Conservation (phyloP, 305 asterid genomes). For the Fraxinus greggii region DNA sequence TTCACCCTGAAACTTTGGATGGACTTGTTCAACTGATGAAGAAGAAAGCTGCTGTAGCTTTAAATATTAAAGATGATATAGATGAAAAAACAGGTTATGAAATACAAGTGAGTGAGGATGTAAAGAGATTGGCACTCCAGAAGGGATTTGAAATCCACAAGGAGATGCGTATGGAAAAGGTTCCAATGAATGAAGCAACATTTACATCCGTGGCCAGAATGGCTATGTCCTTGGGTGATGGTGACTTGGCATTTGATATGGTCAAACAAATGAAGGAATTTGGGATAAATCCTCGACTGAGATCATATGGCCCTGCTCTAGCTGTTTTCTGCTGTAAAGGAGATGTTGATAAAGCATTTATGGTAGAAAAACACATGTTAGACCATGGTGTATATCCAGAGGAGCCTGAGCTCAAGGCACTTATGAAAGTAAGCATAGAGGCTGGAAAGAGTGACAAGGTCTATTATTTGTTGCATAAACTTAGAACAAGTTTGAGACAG, state of each 20-base stretch:
- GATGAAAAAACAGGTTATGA: slow-evolving; percentile 25
- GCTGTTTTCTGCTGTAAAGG: slow-evolving; percentile 59
- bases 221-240: slow-evolving; percentile 77
- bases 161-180: slow-evolving; percentile 49
- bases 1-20: slow-evolving; percentile 38
- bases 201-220: slow-evolving; percentile 82
- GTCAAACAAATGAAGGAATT: slow-evolving; percentile 65
- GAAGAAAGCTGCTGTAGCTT: slow-evolving; percentile 23
- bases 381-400: slow-evolving; percentile 64
- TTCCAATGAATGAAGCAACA: slow-evolving; percentile 72
- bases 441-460: slow-evolving; percentile 66
- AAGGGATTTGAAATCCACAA: slow-evolving; percentile 68
- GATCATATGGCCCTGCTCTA: slow-evolving; percentile 81
- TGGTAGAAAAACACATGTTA: slow-evolving; percentile 71
- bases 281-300: slow-evolving; percentile 60
- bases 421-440: slow-evolving; percentile 57
- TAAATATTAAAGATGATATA: slow-evolving; percentile 15
- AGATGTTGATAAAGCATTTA: slow-evolving; percentile 68
- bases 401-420: slow-evolving; percentile 76
- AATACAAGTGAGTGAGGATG: slow-evolving; percentile 56
- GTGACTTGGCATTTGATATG: slow-evolving; percentile 70
- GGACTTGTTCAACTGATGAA: slow-evolving; percentile 50
- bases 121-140: slow-evolving; percentile 54
- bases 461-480: slow-evolving; percentile 66
- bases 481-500: slow-evolving; percentile 68